Conservation (phyloP, 2,329 filamentous ascomycete species). For the Hypocreales sp. region DNA sequence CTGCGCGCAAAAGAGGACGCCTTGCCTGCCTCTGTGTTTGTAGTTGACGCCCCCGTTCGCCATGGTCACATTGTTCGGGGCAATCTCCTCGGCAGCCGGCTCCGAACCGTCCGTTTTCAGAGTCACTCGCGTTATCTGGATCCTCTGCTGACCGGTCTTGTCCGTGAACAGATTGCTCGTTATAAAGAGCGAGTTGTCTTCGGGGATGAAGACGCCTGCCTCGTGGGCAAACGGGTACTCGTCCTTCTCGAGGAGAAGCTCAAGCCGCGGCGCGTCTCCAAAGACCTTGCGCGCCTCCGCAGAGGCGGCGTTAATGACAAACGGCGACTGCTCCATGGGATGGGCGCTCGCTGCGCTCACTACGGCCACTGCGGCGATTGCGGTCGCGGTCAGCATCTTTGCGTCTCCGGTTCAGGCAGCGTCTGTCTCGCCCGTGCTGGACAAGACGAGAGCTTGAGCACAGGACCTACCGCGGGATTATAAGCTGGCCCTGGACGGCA, state of each 20-base stretch:
- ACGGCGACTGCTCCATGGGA: too few species aligned
- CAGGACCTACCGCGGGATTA: too few species aligned
- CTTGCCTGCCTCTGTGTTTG: conserved; percentile 7
- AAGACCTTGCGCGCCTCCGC: conserved; percentile 13
- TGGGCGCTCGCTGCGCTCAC: too few species aligned
- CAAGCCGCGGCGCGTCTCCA: conserved; percentile 17
- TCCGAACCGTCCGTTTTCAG: conserved; percentile 5
- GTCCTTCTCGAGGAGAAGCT: conserved; percentile 20
- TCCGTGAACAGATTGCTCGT: conserved; percentile 17
- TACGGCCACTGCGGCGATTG: too few species aligned
- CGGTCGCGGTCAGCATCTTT: too few species aligned
- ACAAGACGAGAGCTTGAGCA: too few species aligned
- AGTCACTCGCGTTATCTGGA: conserved; percentile 13
- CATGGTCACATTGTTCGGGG: conserved; percentile 20
- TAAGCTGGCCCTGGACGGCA: too few species aligned
- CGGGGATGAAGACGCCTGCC: conserved; percentile 19
- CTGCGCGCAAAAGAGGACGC: conserved; percentile 25
- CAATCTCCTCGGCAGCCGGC: conserved; percentile 16
- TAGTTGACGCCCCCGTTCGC: conserved; percentile 34
- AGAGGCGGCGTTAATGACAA: too few species aligned
- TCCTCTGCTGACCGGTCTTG: conserved; percentile 8
- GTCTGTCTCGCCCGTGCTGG: too few species aligned
- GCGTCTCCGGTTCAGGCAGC: too few species aligned
- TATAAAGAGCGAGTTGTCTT: conserved; percentile 14
- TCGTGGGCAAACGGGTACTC: conserved; percentile 33